Percentiles rank a stretch among this genome's conserved stretches.
These are phyloP conservation scores for Cercophora scortea DNA, from an alignment of 495 filamentous ascomycete genomes.

Conservation along the genomic window DNA sequence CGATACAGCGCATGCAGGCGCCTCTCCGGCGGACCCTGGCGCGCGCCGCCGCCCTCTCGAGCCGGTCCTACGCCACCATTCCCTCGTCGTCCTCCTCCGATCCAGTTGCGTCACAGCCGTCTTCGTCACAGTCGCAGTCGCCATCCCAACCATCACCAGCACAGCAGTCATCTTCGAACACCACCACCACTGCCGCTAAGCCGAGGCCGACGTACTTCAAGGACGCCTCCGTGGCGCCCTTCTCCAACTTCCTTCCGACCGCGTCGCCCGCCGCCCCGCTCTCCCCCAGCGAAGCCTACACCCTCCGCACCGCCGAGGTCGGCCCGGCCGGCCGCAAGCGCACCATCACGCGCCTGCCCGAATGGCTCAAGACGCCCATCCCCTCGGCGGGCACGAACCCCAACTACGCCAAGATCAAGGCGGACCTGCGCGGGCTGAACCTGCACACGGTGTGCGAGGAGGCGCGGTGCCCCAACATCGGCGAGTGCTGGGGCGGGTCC, in stretches of 20 bases:
- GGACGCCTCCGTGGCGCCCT: slow-evolving; percentile 77
- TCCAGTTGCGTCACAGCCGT: slow-evolving; percentile 6
- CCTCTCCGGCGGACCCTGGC: slow-evolving; percentile 23
- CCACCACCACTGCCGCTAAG: slow-evolving; percentile 6
- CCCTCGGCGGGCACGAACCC: slow-evolving; percentile 57
- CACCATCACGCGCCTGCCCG: slow-evolving; percentile 83
- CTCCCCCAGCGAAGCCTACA: slow-evolving; percentile 50
- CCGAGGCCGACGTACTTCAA: slow-evolving; percentile 63
- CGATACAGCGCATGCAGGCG: slow-evolving; percentile 23
- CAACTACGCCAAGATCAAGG: slow-evolving; percentile 90
- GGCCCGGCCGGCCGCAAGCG: slow-evolving; percentile 74
- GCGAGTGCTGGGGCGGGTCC: slow-evolving; percentile 91
- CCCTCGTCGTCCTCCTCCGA: slow-evolving; percentile 9
- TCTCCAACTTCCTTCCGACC: slow-evolving; percentile 70
- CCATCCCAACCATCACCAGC: not conserved
- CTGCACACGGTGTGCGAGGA: slow-evolving; percentile 97
- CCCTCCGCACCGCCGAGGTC: slow-evolving; percentile 70
- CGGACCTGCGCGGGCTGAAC: slow-evolving; percentile 79
- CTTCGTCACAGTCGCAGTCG: not conserved
- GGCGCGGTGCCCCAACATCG: slow-evolving; percentile 93
- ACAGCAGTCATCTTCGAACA: not conserved
- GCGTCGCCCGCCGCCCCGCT: slow-evolving; percentile 30
- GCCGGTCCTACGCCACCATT: slow-evolving; percentile 23
- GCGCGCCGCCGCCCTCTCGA: slow-evolving; percentile 12
- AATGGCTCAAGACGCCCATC: slow-evolving; percentile 94